Evolutionary conservation across 805 yeast genomes (phyloP), one percentile per base, ranked within the genome.

Genomic region (Saturnispora serradocipensis): DNA sequence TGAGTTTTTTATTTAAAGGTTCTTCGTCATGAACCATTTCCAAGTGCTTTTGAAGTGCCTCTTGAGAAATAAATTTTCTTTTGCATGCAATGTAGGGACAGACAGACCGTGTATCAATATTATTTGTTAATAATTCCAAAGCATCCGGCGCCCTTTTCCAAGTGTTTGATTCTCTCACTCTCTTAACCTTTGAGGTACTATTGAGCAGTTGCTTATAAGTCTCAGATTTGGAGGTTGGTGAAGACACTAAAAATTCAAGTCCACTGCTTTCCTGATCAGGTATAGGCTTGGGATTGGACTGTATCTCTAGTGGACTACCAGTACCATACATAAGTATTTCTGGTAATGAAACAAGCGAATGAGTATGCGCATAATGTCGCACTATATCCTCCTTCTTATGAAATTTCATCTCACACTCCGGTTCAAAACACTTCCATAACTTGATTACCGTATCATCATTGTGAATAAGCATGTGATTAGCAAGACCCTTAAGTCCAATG

Each of bases 401-500:
- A 59, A 79, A 84, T 30, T 73, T 64, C 16, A 65, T 62, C 6
- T 51, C 63, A 65, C 90, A 84, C 48, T 70, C 69, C 1, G 67
- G 64, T 49, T 71, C 69, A 1, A 66, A 63, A 67, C 96, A 88
- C 52, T 75, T 76, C 91, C 95, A 86, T 39, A 80, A 67, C 55
- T 75, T 79, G n/a, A 74, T 67, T 11, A 72, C 74, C 16, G 72
- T 70, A 2, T 61, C 59, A 5, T 74, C 79, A 57, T 82, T 81
- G 65, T 89, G 96, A 20, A 81, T 69, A 43, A 73, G 66, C 88
- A 85, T 80, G 63, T 90, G 97, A 71, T 83, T 79, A 16, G 74
- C 67, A 47, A 88, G 66, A 55, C 89, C 93, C 27, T 73, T 71
- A 45, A 76, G 78, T 28, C 95, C 95, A 10, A 84, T 83, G 69